Evolutionary conservation across 2,329 filamentous ascomycete genomes (phyloP).

Genomic region (Epichloe scottii): DNA sequence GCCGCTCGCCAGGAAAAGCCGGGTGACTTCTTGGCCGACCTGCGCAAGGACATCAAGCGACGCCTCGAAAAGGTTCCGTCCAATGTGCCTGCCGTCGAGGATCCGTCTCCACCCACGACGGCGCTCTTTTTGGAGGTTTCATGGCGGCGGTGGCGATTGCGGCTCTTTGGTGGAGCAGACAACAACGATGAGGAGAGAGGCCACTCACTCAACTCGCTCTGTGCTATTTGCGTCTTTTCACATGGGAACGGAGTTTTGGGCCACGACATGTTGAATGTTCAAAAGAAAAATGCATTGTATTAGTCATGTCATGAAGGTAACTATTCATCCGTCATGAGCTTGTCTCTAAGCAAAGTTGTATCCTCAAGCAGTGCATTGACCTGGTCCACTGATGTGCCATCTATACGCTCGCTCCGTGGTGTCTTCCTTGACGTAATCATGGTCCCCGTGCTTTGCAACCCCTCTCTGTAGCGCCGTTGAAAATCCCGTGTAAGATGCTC

Average conservation of each 20-base stretch:
- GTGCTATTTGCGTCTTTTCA: slow-evolving; percentile 4
- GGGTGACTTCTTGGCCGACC: slow-evolving; percentile 28
- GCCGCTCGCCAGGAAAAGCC: slow-evolving; percentile 55
- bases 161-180: slow-evolving; percentile 25
- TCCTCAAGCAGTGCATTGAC: too few relatives aligned
- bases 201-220: neutral
- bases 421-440: too few relatives aligned
- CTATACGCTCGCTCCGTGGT: too few relatives aligned
- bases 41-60: slow-evolving; percentile 27
- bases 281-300: neutral
- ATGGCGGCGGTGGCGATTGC: slow-evolving; percentile 26
- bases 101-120: slow-evolving; percentile 18
- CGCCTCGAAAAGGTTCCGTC: slow-evolving; percentile 20
- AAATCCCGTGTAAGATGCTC: too few relatives aligned
- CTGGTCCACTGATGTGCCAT: too few relatives aligned
- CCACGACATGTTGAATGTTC: neutral
- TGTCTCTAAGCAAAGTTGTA: too few relatives aligned
- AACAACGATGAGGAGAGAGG: slow-evolving; percentile 9
- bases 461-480: too few relatives aligned
- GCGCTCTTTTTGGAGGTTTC: slow-evolving; percentile 21
- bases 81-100: slow-evolving; percentile 18
- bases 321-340: neutral
- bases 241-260: slow-evolving; percentile 2
- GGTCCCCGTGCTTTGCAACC: too few relatives aligned
- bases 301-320: neutral